phyloP scores from a whole-genome alignment of 2,329 filamentous ascomycete species.

The Fusarium tricinctum region DNA sequence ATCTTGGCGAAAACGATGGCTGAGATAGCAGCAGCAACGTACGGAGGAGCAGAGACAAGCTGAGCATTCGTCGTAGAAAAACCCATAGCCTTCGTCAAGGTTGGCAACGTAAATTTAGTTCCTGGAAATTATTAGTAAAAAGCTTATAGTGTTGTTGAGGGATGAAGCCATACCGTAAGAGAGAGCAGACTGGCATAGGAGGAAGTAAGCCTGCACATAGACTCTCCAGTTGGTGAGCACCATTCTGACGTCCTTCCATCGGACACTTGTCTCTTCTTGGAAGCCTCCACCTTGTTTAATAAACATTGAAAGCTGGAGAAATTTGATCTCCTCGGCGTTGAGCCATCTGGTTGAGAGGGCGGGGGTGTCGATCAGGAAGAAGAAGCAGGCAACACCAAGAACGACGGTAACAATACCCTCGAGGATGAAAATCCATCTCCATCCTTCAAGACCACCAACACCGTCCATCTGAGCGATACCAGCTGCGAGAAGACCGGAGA shows the following conservation, averaged over 20 bases:
- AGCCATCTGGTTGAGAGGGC: slow-evolving; percentile 55
- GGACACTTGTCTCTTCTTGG: slow-evolving; percentile 38
- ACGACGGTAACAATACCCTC: slow-evolving; percentile 54
- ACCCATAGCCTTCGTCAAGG: slow-evolving; percentile 47
- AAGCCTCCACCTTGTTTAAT: slow-evolving; percentile 53
- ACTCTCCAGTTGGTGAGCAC: slow-evolving; percentile 52
- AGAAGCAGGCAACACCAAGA: slow-evolving; percentile 56
- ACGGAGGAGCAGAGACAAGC: slow-evolving; percentile 68
- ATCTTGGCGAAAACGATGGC: slow-evolving; percentile 75
- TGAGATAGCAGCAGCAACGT: slow-evolving; percentile 72
- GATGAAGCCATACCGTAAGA: slow-evolving; percentile 41
- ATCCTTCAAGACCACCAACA: slow-evolving; percentile 60
- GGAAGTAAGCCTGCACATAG: slow-evolving; percentile 50
- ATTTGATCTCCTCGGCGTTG: slow-evolving; percentile 45
- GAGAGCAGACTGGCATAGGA: slow-evolving; percentile 48
- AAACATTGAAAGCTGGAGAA: slow-evolving; percentile 49
- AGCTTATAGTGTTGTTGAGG: not conserved
- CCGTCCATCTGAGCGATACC: slow-evolving; percentile 77
- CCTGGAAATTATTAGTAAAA: slow-evolving; percentile 11
- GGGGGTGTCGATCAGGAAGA: slow-evolving; percentile 62
- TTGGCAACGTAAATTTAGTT: slow-evolving; percentile 48
- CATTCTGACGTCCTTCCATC: slow-evolving; percentile 47
- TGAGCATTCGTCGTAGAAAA: slow-evolving; percentile 49
- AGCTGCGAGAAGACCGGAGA: slow-evolving; percentile 77
- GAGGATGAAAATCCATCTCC: slow-evolving; percentile 50